Evolutionary conservation across 2,329 filamentous ascomycete species (phyloP), one percentile per base, ranked within the genome.

Genomic region (Monosporascus sp.): DNA sequence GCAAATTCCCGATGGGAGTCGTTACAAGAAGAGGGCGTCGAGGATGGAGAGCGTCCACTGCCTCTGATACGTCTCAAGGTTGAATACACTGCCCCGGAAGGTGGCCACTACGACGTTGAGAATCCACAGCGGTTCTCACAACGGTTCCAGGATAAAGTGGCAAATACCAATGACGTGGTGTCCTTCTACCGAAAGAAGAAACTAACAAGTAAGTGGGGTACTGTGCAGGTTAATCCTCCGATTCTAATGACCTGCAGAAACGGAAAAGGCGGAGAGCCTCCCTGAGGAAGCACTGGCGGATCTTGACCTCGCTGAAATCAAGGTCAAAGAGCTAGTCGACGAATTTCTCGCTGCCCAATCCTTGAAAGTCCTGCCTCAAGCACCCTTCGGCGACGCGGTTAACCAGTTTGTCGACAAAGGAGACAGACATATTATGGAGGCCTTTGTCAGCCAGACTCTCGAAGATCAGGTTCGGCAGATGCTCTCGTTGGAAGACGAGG

Each of bases 41-140:
- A 81, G 2, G 82, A 77, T 3, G 80, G 86, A 51, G 78, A 78
- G 38, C 72, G 82, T 1, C 93, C 93, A 0, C 74, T 94, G 37
- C 94, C 94, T 0, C 78, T 99, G 1, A 86, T 99, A 40, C 85
- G 94, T 20, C 80, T 99, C 17, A 91, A 92, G 56, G 92, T 99
- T 1, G 94, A 99, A 65, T 94, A 91, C 60, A 88, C 89, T 0
- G 85, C 91, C 0, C 88, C 88, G 0, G 90, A 95, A 45, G 91
- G 91, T 4, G 89, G 91, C 15, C 83, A 85, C 37, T 99, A 91
- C 64, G 89, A 97, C 60, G 87, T 88, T 58, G 94, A 97, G 68
- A 99, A 99, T 56, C 92, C 94, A 0, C 94, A 97, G 68, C 85
- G 94, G 8, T 97, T 97, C 65, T 97, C 93, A 0, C 96, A 96